These are phyloP conservation scores for Backusella circina DNA, from an alignment of 192 early-diverging fungal species.

Conservation along the genomic window DNA sequence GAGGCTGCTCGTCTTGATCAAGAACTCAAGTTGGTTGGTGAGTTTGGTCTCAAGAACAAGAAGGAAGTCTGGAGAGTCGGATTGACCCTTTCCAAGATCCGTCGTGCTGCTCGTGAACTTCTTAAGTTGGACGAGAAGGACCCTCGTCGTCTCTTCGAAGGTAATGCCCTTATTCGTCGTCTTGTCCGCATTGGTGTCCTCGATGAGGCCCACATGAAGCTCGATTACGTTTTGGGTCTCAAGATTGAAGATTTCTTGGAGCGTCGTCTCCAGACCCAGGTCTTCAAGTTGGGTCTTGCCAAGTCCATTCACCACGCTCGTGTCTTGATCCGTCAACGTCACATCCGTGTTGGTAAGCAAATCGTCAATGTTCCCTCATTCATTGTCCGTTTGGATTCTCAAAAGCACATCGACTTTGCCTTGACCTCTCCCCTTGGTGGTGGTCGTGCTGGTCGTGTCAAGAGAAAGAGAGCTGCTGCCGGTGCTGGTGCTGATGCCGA, in stretches of 20 bases:
- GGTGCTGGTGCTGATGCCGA: constrained; percentile 56
- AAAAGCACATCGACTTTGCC: constrained; percentile 62
- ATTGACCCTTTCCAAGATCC: constrained; percentile 97
- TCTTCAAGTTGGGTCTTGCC: constrained; percentile 96
- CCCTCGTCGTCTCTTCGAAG: constrained; percentile 97
- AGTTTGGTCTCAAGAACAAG: constrained; percentile 98
- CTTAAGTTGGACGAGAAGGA: constrained; percentile 95
- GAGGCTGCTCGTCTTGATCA: constrained; percentile 96
- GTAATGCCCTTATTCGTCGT: constrained; percentile 98
- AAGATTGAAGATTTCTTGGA: constrained; percentile 99
- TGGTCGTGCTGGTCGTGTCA: constrained; percentile 95
- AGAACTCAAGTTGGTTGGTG: constrained; percentile 93
- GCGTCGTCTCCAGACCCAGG: constrained; percentile 98
- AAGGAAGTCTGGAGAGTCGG: constrained; percentile 98
- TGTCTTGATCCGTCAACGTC: constrained; percentile 97
- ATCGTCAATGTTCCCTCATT: constrained; percentile 96
- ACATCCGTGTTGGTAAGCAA: constrained; percentile 98
- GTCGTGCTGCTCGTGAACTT: constrained; percentile 99
- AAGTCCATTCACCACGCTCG: constrained; percentile 99
- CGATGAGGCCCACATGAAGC: constrained; percentile 95
- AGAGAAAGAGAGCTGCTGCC: constrained; percentile 88
- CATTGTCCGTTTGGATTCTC: constrained; percentile 83
- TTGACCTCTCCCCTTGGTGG: constrained; percentile 89
- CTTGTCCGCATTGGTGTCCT: constrained; percentile 98
- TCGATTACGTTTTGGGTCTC: constrained; percentile 97